phyloP scores from a whole-genome alignment of 2,329 filamentous ascomycete genomes.

The Cladophialophora yegresii region DNA sequence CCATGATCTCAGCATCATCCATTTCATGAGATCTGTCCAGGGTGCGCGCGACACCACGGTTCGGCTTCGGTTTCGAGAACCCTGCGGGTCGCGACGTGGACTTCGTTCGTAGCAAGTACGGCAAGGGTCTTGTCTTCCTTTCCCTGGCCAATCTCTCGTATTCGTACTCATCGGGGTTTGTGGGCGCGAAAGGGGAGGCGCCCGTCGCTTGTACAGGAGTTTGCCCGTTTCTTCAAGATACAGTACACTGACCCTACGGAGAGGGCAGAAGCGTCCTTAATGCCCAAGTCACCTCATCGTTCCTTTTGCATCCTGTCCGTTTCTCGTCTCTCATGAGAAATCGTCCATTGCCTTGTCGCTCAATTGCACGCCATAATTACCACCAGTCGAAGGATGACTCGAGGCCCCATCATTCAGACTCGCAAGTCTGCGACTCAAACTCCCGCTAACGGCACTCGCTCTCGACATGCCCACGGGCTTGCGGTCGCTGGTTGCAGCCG shows the following conservation, averaged over 20 bases:
- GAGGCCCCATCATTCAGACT: neutral
- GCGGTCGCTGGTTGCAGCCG: slow-evolving; percentile 47
- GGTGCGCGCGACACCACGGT: neutral
- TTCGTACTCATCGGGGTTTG: neutral
- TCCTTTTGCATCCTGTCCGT: neutral
- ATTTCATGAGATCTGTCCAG: neutral
- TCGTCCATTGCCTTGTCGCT: slow-evolving; percentile 79
- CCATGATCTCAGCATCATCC: neutral
- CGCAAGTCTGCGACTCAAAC: slow-evolving; percentile 40
- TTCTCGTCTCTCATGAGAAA: slow-evolving; percentile 41
- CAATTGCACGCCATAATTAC: slow-evolving; percentile 55
- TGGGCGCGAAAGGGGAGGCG: neutral
- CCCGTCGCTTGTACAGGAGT: too few relatives aligned
- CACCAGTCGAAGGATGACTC: slow-evolving; percentile 3
- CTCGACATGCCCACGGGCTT: slow-evolving; percentile 36
- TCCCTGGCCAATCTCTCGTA: neutral
- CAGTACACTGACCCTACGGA: neutral
- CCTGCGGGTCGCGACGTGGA: neutral
- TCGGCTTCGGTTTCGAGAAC: neutral
- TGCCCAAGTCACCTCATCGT: neutral
- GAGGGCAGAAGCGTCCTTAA: neutral
- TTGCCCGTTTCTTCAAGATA: neutral
- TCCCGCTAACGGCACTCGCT: slow-evolving; percentile 41
- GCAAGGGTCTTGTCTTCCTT: neutral
- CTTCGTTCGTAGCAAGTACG: neutral